Conservation (phyloP, 257 asterid genomes). For the Nicotiana knightiana region DNA sequence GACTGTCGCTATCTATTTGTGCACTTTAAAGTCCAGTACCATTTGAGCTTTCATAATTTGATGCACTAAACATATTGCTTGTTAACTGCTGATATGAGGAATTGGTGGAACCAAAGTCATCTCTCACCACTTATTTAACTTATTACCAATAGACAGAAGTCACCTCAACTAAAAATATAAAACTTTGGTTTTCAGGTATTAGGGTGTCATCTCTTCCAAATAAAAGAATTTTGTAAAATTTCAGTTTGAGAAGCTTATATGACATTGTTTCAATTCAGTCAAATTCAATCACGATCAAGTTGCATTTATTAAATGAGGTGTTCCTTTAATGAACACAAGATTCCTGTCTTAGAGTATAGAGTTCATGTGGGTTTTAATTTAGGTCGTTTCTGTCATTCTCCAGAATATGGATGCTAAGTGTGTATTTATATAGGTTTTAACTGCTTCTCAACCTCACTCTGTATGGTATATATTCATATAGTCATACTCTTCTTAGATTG, state of each 20-base stretch:
- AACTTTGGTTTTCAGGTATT: neutral
- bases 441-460: neutral
- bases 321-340: neutral
- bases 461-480: neutral
- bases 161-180: neutral
- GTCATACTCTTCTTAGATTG: neutral
- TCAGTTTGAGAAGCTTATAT: neutral
- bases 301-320: neutral
- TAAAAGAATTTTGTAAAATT: neutral
- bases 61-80: neutral
- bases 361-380: neutral
- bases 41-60: neutral
- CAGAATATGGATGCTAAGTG: neutral
- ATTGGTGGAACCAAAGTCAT: neutral
- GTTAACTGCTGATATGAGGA: neutral
- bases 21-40: neutral
- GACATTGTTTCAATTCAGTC: neutral
- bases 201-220: neutral
- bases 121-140: neutral
- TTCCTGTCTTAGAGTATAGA: neutral
- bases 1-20: neutral
- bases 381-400: neutral
- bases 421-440: neutral
- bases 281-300: neutral
- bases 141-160: neutral